Conservation (phyloP, 768 basidiomycete genomes). For the Zangia roseola region DNA sequence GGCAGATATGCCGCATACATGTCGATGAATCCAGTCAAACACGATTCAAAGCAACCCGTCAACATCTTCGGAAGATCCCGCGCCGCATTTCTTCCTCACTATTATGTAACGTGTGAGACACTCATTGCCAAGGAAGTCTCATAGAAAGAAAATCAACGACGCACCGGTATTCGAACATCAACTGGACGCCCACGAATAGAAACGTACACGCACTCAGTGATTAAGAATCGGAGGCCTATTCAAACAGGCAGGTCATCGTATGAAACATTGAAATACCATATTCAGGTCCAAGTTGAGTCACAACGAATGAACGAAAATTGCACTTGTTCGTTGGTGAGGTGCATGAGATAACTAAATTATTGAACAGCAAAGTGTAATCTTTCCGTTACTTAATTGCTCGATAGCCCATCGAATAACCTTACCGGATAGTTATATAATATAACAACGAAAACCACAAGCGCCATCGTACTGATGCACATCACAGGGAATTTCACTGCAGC, state of each 20-base stretch:
- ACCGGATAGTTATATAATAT: no score
- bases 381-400: no score
- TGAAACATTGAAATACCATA: background rate
- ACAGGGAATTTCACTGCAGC: no score
- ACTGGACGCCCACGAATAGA: constrained; percentile 79
- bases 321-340: no score
- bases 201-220: constrained; percentile 55
- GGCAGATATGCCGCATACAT: no score
- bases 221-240: constrained; percentile 65
- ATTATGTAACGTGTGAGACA: constrained; percentile 1
- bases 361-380: no score
- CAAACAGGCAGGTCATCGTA: background rate
- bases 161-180: constrained; percentile 96
- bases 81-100: constrained; percentile 74
- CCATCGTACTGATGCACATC: no score
- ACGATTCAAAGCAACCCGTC: constrained; percentile 2
- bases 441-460: no score
- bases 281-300: background rate
- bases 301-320: background rate
- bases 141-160: constrained; percentile 24
- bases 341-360: no score
- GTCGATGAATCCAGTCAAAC: no score
- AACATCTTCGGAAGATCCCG: constrained; percentile 57
- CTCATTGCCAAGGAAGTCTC: background rate
- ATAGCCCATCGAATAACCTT: no score